Evolutionary conservation across 192 early-diverging fungal species (phyloP).

Genomic region (Backusella psychrophila): DNA sequence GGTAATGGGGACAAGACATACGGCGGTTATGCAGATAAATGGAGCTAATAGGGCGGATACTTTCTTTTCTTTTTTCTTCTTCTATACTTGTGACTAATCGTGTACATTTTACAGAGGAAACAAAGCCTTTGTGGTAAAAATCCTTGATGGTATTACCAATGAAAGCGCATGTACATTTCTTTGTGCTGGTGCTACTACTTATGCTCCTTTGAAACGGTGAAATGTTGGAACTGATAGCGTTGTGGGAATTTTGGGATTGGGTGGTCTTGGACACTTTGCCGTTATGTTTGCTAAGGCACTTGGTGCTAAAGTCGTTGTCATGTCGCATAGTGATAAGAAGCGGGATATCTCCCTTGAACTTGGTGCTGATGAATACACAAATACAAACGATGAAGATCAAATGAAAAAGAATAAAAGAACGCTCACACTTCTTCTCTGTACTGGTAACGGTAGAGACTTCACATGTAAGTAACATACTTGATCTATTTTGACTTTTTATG

Average conservation of each 20-base stretch:
- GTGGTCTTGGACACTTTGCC: slow-evolving; percentile 57
- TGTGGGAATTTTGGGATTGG: not conserved
- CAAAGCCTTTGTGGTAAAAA: slow-evolving; percentile 56
- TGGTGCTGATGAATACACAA: slow-evolving; percentile 44
- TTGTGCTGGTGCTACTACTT: slow-evolving; percentile 72
- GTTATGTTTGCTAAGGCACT: slow-evolving; percentile 50
- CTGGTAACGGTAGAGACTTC: not conserved
- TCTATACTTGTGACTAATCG: not conserved
- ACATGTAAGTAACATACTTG: not conserved
- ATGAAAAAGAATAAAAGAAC: slow-evolving; percentile 2
- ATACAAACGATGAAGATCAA: slow-evolving; percentile 13
- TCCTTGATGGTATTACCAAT: slow-evolving; percentile 44
- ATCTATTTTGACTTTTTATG: not conserved
- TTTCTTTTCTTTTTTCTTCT: not conserved
- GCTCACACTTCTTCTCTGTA: slow-evolving; percentile 30
- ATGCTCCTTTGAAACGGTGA: slow-evolving; percentile 39
- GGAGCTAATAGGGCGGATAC: slow-evolving; percentile 17
- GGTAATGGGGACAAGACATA: slow-evolving; percentile 32
- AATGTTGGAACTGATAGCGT: slow-evolving; percentile 34
- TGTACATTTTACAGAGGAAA: slow-evolving; percentile 25
- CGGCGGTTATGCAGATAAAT: slow-evolving; percentile 38
- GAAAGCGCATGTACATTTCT: slow-evolving; percentile 65
- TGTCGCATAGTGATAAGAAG: slow-evolving; percentile 56
- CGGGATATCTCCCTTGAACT: slow-evolving; percentile 53
- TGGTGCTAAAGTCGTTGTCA: slow-evolving; percentile 49